These are phyloP conservation scores for Pichia sorboxylosa DNA, from an alignment of 1,139 yeast species.

Conservation along the genomic window DNA sequence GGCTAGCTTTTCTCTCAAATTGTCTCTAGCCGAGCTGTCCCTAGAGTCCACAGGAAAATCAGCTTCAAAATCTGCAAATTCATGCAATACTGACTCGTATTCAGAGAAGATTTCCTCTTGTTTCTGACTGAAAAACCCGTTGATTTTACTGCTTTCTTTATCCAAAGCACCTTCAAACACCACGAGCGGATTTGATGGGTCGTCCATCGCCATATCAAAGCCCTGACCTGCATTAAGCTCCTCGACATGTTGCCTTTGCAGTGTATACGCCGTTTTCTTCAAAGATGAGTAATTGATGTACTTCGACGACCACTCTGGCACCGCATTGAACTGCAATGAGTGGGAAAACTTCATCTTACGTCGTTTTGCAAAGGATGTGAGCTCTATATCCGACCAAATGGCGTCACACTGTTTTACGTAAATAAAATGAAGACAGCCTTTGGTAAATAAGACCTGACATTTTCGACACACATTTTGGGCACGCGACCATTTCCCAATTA, in stretches of 20 bases:
- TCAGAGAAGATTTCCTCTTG: conserved; percentile 37
- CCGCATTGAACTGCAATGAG: conserved; percentile 66
- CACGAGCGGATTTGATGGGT: conserved; percentile 33
- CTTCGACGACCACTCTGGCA: conserved; percentile 67
- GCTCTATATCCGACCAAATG: not conserved
- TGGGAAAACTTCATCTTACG: conserved; percentile 57
- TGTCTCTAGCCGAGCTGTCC: conserved; percentile 11
- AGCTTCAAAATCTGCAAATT: conserved; percentile 23
- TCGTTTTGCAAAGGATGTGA: not conserved
- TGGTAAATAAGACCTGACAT: no score
- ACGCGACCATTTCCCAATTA: no score
- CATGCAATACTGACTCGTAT: conserved; percentile 35
- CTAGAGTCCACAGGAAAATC: conserved; percentile 17
- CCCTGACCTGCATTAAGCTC: conserved; percentile 21
- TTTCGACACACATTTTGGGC: no score
- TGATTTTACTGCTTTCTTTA: conserved; percentile 44
- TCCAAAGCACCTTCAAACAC: conserved; percentile 43
- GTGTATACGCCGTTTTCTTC: conserved; percentile 46
- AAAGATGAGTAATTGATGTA: conserved; percentile 56
- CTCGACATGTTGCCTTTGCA: conserved; percentile 32
- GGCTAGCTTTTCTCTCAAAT: conserved; percentile 11
- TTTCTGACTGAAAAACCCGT: conserved; percentile 39
- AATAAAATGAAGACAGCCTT: no score
- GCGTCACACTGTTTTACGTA: no score
- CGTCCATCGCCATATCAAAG: conserved; percentile 23